Percentiles rank a stretch among this genome's conserved stretches.
phyloP scores from a whole-genome alignment of 306 rosid species.

The Vigna angularis region DNA sequence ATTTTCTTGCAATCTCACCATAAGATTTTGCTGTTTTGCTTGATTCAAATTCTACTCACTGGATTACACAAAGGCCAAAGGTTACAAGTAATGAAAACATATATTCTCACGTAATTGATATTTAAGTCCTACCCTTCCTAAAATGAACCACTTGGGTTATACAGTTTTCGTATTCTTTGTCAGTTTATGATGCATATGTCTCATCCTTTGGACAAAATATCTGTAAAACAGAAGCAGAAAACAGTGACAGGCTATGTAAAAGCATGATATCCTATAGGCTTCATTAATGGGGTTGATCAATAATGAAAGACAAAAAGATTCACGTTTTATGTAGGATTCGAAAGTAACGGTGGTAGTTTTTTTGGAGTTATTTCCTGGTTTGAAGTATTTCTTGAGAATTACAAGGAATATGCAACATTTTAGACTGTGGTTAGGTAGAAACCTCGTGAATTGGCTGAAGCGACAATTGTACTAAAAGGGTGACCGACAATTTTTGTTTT shows the following conservation, averaged over 20 bases:
- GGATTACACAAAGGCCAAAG: background rate
- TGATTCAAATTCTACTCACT: slow-evolving; percentile 25
- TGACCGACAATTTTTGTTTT: background rate
- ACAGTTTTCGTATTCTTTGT: slow-evolving; percentile 1
- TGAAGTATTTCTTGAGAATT: slow-evolving; percentile 10
- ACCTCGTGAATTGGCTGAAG: background rate
- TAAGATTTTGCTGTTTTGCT: slow-evolving; percentile 44
- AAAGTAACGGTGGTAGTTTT: background rate
- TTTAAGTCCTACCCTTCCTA: slow-evolving; percentile 31
- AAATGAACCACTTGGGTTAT: slow-evolving; percentile 36
- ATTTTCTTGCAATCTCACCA: slow-evolving; percentile 41
- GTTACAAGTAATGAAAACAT: slow-evolving; percentile 9
- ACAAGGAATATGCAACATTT: background rate
- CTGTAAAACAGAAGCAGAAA: slow-evolving; percentile 16
- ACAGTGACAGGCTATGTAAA: slow-evolving; percentile 28
- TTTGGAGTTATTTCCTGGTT: background rate
- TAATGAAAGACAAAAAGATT: background rate
- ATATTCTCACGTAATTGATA: slow-evolving; percentile 27
- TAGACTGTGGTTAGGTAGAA: background rate
- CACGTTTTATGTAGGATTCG: slow-evolving; percentile 5
- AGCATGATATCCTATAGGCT: slow-evolving; percentile 20
- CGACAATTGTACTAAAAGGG: slow-evolving; percentile 11
- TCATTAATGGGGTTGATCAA: slow-evolving; percentile 32
- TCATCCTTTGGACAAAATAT: background rate
- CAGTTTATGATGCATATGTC: slow-evolving; percentile 17